Base-by-base conservation (phyloP, 1,284 basidiomycete species). In the Ustilago curta region DNA sequence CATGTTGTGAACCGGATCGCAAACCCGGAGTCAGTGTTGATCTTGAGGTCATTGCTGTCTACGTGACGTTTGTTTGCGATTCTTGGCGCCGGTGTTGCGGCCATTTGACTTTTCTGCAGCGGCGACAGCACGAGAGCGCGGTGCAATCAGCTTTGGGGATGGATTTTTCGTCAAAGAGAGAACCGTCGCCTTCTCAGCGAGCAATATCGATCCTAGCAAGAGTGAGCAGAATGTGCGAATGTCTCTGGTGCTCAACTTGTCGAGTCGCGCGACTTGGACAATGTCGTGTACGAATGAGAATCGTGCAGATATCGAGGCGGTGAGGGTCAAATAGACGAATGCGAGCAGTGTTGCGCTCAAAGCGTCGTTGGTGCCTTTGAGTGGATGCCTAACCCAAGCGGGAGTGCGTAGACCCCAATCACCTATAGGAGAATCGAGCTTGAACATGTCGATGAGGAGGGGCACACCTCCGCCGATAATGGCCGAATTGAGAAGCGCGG, bases 401-500 rank as follows among this genome's bases (percentile, higher is more conserved):
- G 80, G 80, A 14, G 60, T 76, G 16, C 67, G 62, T 3, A 78
- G 27, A 2, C 51, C 55, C 80, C 80, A 82, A 32, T 77, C 56
- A 3, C 79, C 74, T 0, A 58, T 45, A 2, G 73, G 54, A n/a
- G 78, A 76, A 44, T 79, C 74, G 35, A 82, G 74, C 18, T 58
- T 52, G 50, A 81, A 70, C 3, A 75, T 47, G 31, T 76, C 73
- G 48, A 78, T 74, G n/a, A 82, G 55, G 4, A 82, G 70, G 2
- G 78, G 78, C 0, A 75, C 51, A 9, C 70, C 80, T 18, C 77
- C 80, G 18, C 79, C 71, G 40, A 82, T 58, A 40, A 79, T 52
- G 37, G 71, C 70, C 1, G 78, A 65, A 18, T 74, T 73, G 49
- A 82, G 12, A 11, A 82, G 25, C 8, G 65, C 57, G 8, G 78